Evolutionary conservation across 345 rosid species (phyloP), one percentile per base, ranked within the genome.

Genomic region (Linum trigynum): DNA sequence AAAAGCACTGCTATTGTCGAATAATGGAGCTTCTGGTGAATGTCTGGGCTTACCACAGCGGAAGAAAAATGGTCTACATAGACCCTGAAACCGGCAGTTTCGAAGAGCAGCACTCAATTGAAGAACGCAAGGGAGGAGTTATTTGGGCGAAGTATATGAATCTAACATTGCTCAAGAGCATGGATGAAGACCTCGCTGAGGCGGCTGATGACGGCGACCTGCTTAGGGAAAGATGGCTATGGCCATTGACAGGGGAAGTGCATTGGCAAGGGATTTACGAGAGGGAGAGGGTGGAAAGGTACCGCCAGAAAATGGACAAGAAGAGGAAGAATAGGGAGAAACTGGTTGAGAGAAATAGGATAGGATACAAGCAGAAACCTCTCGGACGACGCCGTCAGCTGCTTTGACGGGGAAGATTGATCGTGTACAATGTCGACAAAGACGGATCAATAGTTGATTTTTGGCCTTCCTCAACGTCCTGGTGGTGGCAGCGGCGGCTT

Each of bases 111-210:
- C 99, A 94, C 75, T 88, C 80, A 0, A 23, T 86, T 23, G 79
- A 75, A 36, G 81, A 74, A 42, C 82, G 96, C n/a, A 83, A 77
- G 65, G 95, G 81, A 23, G 32, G 32, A 56, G 75, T 73, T 12
- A 83, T 84, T 70, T 90, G 99, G 97, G 85, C 75, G 0, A 94
- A 84, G 66, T 94, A 90, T 79, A 90, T 94, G 57, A 80, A 88
- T 66, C 72, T 80, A 61, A 81, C 87, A 40, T 72, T 94, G 63
- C 75, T 94, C 59, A 94, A 94, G 82, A 84, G 81, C 63, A 94
- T 94, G 95, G 99, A 94, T 63, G 99, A 94, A 78, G 99, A 94
- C 73, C 81, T 94, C 14, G 99, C 97, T 7, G 99, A 94, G 86
- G 95, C 99, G 63, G 92, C 96, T n/a, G 97, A 94, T 59, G 99